Percentiles rank a stretch among this genome's conserved stretches.
Conservation (phyloP, 2,329 filamentous ascomycete genomes). For the Macrophomina pseudophaseolina region DNA sequence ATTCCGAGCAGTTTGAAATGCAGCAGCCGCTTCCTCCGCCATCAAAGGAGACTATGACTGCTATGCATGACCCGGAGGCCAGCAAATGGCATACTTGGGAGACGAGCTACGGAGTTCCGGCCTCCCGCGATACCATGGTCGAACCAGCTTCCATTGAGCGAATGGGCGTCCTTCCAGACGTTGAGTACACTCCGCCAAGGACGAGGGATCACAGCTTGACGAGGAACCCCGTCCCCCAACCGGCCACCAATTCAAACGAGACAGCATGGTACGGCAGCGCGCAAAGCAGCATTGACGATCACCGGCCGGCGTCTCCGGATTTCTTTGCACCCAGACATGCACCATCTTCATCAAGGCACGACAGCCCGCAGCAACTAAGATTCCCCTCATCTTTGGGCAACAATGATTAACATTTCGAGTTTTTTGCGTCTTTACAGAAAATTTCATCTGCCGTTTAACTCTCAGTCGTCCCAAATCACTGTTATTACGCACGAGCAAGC, state of each 20-base stretch:
- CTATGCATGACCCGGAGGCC: slow-evolving; percentile 18
- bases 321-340: slow-evolving; percentile 4
- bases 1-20: slow-evolving; percentile 6
- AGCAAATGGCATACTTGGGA: slow-evolving; percentile 25
- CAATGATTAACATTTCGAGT: not conserved
- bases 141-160: slow-evolving; percentile 5
- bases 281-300: not conserved
- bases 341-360: slow-evolving; percentile 17
- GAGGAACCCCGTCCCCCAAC: not conserved
- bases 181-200: not conserved
- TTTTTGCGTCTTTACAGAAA: slow-evolving; percentile 6
- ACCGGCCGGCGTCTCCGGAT: not conserved
- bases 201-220: slow-evolving; percentile 1
- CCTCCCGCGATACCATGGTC: not conserved
- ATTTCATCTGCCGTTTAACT: slow-evolving; percentile 13
- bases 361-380: slow-evolving; percentile 13
- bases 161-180: slow-evolving; percentile 12
- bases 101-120: slow-evolving; percentile 7
- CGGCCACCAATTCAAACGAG: not conserved
- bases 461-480: slow-evolving; percentile 2
- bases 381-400: not conserved
- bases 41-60: slow-evolving; percentile 9
- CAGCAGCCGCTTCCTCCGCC: slow-evolving; percentile 19
- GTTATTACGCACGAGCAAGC: not conserved
- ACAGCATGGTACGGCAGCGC: slow-evolving; percentile 12